phyloP scores from a whole-genome alignment of 2,329 filamentous ascomycete genomes.

The Zymoseptoria brevis region DNA sequence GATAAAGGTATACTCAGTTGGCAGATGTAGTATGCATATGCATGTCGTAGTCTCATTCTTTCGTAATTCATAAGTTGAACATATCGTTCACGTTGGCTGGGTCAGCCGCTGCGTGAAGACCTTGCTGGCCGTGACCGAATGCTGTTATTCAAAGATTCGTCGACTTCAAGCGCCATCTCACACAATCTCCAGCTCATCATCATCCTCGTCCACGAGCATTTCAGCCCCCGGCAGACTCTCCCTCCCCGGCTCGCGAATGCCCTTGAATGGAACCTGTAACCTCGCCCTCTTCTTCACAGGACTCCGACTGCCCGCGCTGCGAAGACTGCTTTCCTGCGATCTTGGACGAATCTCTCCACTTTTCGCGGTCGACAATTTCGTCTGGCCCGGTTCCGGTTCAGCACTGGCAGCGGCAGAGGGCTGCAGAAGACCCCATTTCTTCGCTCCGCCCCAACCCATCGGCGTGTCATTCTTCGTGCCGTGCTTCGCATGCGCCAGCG shows the following conservation, averaged over 20 bases:
- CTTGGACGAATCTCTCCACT: slow-evolving; percentile 4
- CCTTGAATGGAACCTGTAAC: slow-evolving; percentile 40
- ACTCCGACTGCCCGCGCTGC: slow-evolving; percentile 28
- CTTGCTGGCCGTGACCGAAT: too few relatives aligned
- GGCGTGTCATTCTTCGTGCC: slow-evolving; percentile 31
- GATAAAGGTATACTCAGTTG: too few relatives aligned
- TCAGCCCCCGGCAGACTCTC: slow-evolving; percentile 34
- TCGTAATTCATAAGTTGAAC: background rate
- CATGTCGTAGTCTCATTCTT: background rate
- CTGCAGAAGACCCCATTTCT: slow-evolving; percentile 34
- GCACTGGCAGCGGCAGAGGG: slow-evolving; percentile 13
- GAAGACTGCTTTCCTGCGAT: slow-evolving; percentile 17
- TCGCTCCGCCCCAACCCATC: slow-evolving; percentile 43
- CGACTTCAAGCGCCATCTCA: slow-evolving; percentile 9
- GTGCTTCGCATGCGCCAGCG: slow-evolving; percentile 12
- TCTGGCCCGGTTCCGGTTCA: slow-evolving; percentile 26
- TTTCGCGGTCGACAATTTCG: slow-evolving; percentile 15
- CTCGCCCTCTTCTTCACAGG: slow-evolving; percentile 42
- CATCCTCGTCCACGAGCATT: slow-evolving; percentile 34
- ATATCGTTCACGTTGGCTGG: background rate
- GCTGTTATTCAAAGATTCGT: background rate
- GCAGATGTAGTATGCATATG: too few relatives aligned
- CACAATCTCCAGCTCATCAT: slow-evolving; percentile 43
- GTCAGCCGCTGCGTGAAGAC: background rate
- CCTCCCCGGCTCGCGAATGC: slow-evolving; percentile 42